A percentile compares a stretch with the other conserved stretches of the same genome.
Evolutionary conservation across 2,329 filamentous ascomycete species (phyloP).

Genomic region (Colletotrichum falcatum): DNA sequence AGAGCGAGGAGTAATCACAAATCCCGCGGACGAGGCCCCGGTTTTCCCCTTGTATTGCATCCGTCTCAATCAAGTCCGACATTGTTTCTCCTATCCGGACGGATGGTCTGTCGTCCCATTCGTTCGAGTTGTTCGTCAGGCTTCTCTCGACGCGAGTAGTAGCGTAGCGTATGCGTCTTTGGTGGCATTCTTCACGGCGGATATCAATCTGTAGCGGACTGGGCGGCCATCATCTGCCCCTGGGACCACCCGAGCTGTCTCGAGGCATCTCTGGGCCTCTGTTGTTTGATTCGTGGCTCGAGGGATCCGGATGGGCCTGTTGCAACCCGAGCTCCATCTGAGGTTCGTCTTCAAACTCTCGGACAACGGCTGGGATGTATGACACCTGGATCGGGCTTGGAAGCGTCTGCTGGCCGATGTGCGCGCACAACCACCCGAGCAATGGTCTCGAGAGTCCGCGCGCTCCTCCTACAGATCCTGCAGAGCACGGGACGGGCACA

Average conservation of each 20-base stretch:
- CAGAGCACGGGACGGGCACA: conserved; percentile 14
- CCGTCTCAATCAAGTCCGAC: conserved; percentile 9
- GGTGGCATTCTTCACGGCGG: conserved; percentile 22
- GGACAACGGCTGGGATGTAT: background rate
- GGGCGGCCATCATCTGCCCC: conserved; percentile 30
- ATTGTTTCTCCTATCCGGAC: background rate
- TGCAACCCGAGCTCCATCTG: background rate
- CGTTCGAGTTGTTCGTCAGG: background rate
- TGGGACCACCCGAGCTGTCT: conserved; percentile 16
- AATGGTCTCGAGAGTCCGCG: conserved; percentile 5
- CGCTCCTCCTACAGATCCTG: background rate
- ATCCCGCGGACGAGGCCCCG: conserved; percentile 7
- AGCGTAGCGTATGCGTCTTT: no score
- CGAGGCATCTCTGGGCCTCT: conserved; percentile 4
- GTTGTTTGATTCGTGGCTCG: conserved; percentile 3
- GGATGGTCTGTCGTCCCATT: conserved; percentile 5
- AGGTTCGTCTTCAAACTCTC: background rate
- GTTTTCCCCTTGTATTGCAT: conserved; percentile 19
- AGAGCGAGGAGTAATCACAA: conserved; percentile 24
- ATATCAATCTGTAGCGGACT: background rate
- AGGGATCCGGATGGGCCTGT: background rate
- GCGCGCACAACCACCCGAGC: conserved; percentile 13
- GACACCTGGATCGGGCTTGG: no score
- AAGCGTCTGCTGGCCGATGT: conserved; percentile 9
- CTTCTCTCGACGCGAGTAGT: background rate